phyloP scores from a whole-genome alignment of 495 filamentous ascomycete genomes.

The Podospora australis region DNA sequence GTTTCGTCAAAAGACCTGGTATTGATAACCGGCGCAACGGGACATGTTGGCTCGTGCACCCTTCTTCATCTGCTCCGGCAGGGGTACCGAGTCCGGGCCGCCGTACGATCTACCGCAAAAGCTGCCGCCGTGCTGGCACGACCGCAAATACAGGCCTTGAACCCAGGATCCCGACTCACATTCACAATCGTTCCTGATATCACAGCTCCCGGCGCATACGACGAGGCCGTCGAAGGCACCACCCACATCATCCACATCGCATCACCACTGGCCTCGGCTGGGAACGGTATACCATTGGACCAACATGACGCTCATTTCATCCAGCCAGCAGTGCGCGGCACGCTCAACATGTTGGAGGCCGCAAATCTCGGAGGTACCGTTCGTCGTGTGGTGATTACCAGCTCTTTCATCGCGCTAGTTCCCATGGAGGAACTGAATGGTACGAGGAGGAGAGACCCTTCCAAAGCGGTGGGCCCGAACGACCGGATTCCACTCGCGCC shows the following conservation, averaged over 20 bases:
- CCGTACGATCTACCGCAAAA: conserved; percentile 37
- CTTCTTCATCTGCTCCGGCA: conserved; percentile 29
- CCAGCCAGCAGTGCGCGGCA: conserved; percentile 67
- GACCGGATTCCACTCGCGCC: conserved; percentile 22
- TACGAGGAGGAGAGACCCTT: conserved; percentile 4
- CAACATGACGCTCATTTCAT: conserved; percentile 57
- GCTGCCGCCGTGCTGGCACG: conserved; percentile 19
- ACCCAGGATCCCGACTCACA: conserved; percentile 25
- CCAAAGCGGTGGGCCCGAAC: conserved; percentile 14
- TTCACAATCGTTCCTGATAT: conserved; percentile 46
- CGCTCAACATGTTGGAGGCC: conserved; percentile 63
- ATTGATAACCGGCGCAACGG: conserved; percentile 44
- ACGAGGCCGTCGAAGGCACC: conserved; percentile 39
- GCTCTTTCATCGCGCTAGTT: conserved; percentile 34
- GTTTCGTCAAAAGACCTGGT: conserved; percentile 20
- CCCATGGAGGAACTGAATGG: conserved; percentile 22
- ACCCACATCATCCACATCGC: conserved; percentile 49
- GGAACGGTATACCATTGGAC: conserved; percentile 29
- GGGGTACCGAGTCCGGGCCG: conserved; percentile 40
- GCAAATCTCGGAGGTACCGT: conserved; percentile 55
- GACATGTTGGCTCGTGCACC: conserved; percentile 40
- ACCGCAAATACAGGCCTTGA: conserved; percentile 24
- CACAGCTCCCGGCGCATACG: conserved; percentile 35
- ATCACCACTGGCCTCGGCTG: conserved; percentile 47
- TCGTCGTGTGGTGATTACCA: conserved; percentile 56